A percentile compares a stretch with the other conserved stretches of the same genome.
phyloP scores from a whole-genome alignment of 2,329 filamentous ascomycete genomes.

The Byssochlamys sp. region DNA sequence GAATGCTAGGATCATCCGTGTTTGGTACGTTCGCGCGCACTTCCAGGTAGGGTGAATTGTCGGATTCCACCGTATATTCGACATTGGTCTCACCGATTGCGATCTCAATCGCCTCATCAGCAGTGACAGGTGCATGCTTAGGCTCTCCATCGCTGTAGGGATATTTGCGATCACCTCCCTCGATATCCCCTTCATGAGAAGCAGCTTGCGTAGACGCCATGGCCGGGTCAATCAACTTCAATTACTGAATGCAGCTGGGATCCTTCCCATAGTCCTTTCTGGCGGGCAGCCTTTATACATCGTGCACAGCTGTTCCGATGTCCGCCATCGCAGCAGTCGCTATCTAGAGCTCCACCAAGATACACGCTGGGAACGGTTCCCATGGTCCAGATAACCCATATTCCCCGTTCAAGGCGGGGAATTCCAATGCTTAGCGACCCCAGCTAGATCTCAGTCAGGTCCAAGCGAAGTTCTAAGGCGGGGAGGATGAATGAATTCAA shows the following conservation, averaged over 20 bases:
- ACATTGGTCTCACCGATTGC: conserved; percentile 12
- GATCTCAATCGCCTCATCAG: conserved; percentile 11
- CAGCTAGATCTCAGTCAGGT: neutral
- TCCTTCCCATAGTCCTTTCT: neutral
- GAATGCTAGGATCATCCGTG: conserved; percentile 18
- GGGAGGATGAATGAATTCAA: neutral
- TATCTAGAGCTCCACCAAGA: neutral
- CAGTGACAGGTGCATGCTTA: conserved; percentile 7
- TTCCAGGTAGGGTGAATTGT: conserved; percentile 8
- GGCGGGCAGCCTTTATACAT: neutral
- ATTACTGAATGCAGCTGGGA: neutral
- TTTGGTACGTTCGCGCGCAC: conserved; percentile 16
- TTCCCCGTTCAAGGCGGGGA: neutral
- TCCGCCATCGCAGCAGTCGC: neutral
- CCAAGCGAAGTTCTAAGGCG: neutral
- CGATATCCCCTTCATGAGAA: neutral
- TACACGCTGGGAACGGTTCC: neutral
- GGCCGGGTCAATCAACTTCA: neutral
- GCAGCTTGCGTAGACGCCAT: neutral
- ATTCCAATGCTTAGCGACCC: neutral
- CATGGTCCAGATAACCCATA: neutral
- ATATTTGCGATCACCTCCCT: neutral
- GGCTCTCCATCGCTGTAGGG: conserved; percentile 1
- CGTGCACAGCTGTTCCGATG: neutral
- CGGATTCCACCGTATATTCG: conserved; percentile 9